Percentiles rank a stretch among this genome's conserved stretches.
phyloP scores from a whole-genome alignment of 202 grass and related monocot genomes.

The Saccharum hybrid region DNA sequence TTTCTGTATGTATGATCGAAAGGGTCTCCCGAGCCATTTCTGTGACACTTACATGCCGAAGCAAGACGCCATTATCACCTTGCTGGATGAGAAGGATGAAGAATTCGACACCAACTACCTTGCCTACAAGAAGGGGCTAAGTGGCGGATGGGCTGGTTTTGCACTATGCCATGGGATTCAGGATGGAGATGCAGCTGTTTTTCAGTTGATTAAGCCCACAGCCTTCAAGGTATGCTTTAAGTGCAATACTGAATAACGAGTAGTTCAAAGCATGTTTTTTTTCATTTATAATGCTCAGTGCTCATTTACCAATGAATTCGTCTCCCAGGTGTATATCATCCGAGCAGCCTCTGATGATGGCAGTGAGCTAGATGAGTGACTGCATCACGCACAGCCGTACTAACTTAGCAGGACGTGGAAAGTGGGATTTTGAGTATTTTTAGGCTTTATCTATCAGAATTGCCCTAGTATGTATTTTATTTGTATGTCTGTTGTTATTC shows the following conservation, averaged over 20 bases:
- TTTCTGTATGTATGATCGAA: constrained; percentile 28
- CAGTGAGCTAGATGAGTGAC: constrained; percentile 44
- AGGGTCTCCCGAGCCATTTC: constrained; percentile 75
- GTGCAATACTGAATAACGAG: not conserved
- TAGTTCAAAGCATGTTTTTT: constrained; percentile 15
- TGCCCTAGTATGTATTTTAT: constrained; percentile 15
- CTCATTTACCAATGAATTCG: not conserved
- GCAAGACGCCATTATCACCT: constrained; percentile 57
- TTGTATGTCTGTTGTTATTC: constrained; percentile 15
- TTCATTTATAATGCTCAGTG: not conserved
- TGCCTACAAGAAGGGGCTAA: constrained; percentile 70
- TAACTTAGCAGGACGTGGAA: constrained; percentile 36
- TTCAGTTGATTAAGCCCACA: constrained; percentile 74
- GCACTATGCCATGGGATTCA: constrained; percentile 66
- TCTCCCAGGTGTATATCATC: constrained; percentile 75
- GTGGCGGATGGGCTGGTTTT: constrained; percentile 85
- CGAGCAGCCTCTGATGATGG: constrained; percentile 49
- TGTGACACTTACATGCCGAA: constrained; percentile 75
- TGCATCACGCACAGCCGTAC: not conserved
- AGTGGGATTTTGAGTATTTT: constrained; percentile 35
- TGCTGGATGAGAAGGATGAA: constrained; percentile 70
- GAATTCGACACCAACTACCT: constrained; percentile 71
- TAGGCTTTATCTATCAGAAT: constrained; percentile 36
- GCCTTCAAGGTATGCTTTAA: constrained; percentile 60
- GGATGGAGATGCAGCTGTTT: constrained; percentile 72